Base-by-base conservation (phyloP, 768 basidiomycete species). In the Pleurotus pulmonarius region DNA sequence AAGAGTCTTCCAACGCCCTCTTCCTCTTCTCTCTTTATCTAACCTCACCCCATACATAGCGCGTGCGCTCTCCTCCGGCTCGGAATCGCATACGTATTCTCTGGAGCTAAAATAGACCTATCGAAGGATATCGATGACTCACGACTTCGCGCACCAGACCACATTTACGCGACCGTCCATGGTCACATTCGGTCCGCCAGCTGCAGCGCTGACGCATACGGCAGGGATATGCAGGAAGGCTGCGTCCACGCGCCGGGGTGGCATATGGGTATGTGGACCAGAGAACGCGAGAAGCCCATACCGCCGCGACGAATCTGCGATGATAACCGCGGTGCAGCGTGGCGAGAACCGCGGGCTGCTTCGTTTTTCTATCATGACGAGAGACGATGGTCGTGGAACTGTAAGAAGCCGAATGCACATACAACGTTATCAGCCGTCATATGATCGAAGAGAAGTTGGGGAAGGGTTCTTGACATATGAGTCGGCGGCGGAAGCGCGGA, bases 341-440 rank as follows among this genome's bases (percentile, higher is more conserved):
- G 51, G 51, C 22, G 37, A 53, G 39, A 53, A 39, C 11, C 24
- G 39, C 37, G 26, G 22, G n/a, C 11, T 13, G 39, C 37, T 44
- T 44, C 41, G 41, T 16, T 16, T 39, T 18, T 13, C 24, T 39
- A 38, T 49, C 26, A 49, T 49, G 48, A 49, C 8, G 48, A 34
- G 29, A 34, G 22, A 15, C 39, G 39, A 12, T 41, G 7, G 22
- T 53, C n/a, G 9, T 53, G 34, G 8, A 25, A 38, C 2, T 16
- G 29, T 34, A 37, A 41, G 51, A 52, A 25, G n/a, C 37, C 39
- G 25, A 24, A 22, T 53, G 51, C 22, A 15, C 51, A 37, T 25
- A n/a, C 25, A 53, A 41, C 39, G 51, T 53, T 53, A 53, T 41
- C 51, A 25, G 38, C n/a, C 39, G 51, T 53, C 51, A 53, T 53